A percentile compares a stretch with the other conserved stretches of the same genome.
Evolutionary conservation across 1,284 basidiomycete species (phyloP).

Genomic region (Agroathelia rolfsii): DNA sequence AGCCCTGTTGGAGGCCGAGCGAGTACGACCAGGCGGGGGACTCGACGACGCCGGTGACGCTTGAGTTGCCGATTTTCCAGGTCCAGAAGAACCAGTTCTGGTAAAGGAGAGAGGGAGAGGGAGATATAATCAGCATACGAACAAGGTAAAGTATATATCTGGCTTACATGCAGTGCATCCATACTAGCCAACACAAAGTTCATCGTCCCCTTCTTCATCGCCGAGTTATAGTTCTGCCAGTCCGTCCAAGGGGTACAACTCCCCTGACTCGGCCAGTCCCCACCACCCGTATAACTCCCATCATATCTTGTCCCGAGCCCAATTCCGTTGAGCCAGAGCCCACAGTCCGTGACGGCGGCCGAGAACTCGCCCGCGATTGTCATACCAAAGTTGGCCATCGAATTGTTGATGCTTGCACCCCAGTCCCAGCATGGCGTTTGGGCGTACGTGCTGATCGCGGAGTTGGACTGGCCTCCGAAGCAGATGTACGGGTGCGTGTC

Average conservation of each 20-base stretch:
- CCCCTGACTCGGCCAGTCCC: conserved; percentile 31
- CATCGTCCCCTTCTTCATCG: conserved; percentile 40
- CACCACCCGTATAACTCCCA: conserved; percentile 40
- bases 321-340: conserved; percentile 61
- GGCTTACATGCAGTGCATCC: conserved; percentile 52
- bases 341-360: conserved; percentile 60
- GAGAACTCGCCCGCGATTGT: conserved; percentile 64
- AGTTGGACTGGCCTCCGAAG: conserved; percentile 49
- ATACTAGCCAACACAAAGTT: conserved; percentile 56
- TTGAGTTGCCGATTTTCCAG: conserved; percentile 66
- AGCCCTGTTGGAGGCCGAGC: conserved; percentile 62
- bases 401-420: conserved; percentile 49
- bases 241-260: conserved; percentile 35
- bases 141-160: conserved; percentile 2
- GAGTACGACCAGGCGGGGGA: conserved; percentile 72
- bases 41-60: conserved; percentile 42
- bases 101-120: no score
- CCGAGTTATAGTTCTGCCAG: conserved; percentile 40
- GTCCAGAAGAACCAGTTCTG: conserved; percentile 85
- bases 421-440: conserved; percentile 62
- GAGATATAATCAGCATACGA: no score
- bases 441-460: conserved; percentile 46
- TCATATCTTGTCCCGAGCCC: conserved; percentile 37
- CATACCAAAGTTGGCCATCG: conserved; percentile 47
- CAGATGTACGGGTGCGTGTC: conserved; percentile 72